phyloP scores from a whole-genome alignment of 2,329 filamentous ascomycete genomes.

The Fusarium virguliforme region DNA sequence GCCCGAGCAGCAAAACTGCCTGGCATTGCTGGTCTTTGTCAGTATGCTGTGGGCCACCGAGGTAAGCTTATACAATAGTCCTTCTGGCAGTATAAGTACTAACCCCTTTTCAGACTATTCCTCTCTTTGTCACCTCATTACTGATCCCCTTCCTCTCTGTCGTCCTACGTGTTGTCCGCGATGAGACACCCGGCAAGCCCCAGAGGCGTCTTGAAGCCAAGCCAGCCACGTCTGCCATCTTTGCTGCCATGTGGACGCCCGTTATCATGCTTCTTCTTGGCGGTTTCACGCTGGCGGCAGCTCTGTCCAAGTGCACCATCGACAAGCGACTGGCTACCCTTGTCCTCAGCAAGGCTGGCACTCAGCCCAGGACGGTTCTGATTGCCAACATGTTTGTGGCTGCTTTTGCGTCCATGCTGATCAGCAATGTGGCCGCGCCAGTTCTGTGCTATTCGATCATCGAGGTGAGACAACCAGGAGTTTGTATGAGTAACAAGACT shows the following conservation, averaged over 20 bases:
- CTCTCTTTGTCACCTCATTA: slow-evolving; percentile 95
- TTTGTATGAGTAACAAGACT: slow-evolving; percentile 25
- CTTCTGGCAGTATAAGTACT: slow-evolving; percentile 20
- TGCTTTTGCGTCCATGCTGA: slow-evolving; percentile 98
- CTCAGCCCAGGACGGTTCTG: slow-evolving; percentile 88
- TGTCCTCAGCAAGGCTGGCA: slow-evolving; percentile 95
- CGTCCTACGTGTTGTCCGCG: slow-evolving; percentile 85
- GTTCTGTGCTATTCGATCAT: slow-evolving; percentile 99
- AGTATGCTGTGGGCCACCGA: slow-evolving; percentile 97
- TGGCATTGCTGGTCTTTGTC: slow-evolving; percentile 94
- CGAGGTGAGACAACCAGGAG: slow-evolving; percentile 72
- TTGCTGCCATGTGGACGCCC: slow-evolving; percentile 98
- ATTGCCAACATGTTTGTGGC: slow-evolving; percentile 99
- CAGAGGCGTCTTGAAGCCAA: slow-evolving; percentile 83
- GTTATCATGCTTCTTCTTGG: slow-evolving; percentile 98
- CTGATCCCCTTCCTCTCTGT: slow-evolving; percentile 95
- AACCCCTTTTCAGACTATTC: slow-evolving; percentile 78
- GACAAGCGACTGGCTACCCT: slow-evolving; percentile 98
- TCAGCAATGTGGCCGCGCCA: slow-evolving; percentile 97
- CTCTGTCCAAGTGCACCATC: slow-evolving; percentile 96
- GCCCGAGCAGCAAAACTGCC: slow-evolving; percentile 94
- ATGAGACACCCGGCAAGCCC: slow-evolving; percentile 72
- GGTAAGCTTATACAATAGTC: slow-evolving; percentile 63
- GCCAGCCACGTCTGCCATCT: slow-evolving; percentile 86
- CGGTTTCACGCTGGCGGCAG: slow-evolving; percentile 95